Evolutionary conservation across 2,329 filamentous ascomycete genomes (phyloP).

Genomic region (Intubia oerlemansii): DNA sequence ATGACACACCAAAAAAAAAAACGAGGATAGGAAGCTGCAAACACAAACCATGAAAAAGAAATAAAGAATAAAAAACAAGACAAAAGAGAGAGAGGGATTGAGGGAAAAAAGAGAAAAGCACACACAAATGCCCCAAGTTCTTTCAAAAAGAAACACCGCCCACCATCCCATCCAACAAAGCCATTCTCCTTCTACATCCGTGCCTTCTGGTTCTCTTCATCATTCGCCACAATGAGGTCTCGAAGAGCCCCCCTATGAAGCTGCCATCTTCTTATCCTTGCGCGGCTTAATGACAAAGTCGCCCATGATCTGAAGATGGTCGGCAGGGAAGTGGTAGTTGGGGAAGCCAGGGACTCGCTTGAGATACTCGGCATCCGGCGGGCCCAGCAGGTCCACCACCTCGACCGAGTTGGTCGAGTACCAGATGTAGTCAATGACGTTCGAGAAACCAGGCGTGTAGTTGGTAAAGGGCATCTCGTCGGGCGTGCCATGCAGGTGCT

Average conservation of each 20-base stretch:
- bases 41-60: too few relatives aligned
- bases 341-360: conserved; percentile 79
- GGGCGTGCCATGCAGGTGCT: conserved; percentile 57
- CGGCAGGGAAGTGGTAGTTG: conserved; percentile 83
- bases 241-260: too few relatives aligned
- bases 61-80: neutral
- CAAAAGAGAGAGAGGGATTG: neutral
- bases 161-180: too few relatives aligned
- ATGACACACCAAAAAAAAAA: too few relatives aligned
- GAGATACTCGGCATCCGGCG: conserved; percentile 69
- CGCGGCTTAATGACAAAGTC: conserved; percentile 77
- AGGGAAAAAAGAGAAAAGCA: neutral
- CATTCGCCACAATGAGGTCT: too few relatives aligned
- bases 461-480: conserved; percentile 87
- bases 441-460: conserved; percentile 82
- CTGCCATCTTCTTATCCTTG: conserved; percentile 70
- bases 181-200: too few relatives aligned
- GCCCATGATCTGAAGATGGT: conserved; percentile 75
- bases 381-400: conserved; percentile 64
- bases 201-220: too few relatives aligned
- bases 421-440: conserved; percentile 94
- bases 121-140: too few relatives aligned
- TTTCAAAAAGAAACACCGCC: neutral
- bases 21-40: too few relatives aligned
- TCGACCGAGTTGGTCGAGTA: conserved; percentile 82